Conservation (phyloP, 345 rosid genomes). For the Dovyalis caffra region DNA sequence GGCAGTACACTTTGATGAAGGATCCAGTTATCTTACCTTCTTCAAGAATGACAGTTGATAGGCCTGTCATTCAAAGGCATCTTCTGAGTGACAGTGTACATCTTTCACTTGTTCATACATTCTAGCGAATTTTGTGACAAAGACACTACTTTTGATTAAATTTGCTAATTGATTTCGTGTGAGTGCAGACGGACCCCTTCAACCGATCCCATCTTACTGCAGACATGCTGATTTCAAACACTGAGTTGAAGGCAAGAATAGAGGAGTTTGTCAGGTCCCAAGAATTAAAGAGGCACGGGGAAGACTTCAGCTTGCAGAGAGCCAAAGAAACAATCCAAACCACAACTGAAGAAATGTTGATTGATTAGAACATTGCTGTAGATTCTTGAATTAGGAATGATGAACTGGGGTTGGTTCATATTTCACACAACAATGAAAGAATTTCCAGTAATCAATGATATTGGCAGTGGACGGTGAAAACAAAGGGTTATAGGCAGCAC, state of each 20-base stretch:
- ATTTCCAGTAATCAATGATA: background rate
- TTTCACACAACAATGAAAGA: background rate
- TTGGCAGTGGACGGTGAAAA: background rate
- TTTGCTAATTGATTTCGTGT: constrained; percentile 13
- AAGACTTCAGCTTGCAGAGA: constrained; percentile 47
- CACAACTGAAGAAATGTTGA: constrained; percentile 66
- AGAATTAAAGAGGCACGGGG: constrained; percentile 56
- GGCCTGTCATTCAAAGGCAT: constrained; percentile 96
- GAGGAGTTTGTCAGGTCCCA: constrained; percentile 72
- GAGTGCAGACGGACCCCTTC: constrained; percentile 89
- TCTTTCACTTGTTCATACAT: constrained; percentile 3
- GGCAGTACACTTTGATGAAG: constrained; percentile 93
- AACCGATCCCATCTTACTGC: constrained; percentile 84
- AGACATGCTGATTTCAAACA: constrained; percentile 81
- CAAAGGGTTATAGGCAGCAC: background rate
- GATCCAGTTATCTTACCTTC: constrained; percentile 98
- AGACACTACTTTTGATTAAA: background rate
- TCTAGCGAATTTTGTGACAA: background rate
- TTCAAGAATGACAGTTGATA: constrained; percentile 78
- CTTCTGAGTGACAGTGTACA: constrained; percentile 85
- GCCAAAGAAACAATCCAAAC: constrained; percentile 70
- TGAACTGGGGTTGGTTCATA: background rate
- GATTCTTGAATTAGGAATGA: background rate
- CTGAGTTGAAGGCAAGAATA: constrained; percentile 75
- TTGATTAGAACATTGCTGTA: constrained; percentile 46